A percentile compares a stretch with the other conserved stretches of the same genome.
These are phyloP conservation scores for Dendrothele bispora DNA, from an alignment of 768 basidiomycete species.

Conservation along the genomic window DNA sequence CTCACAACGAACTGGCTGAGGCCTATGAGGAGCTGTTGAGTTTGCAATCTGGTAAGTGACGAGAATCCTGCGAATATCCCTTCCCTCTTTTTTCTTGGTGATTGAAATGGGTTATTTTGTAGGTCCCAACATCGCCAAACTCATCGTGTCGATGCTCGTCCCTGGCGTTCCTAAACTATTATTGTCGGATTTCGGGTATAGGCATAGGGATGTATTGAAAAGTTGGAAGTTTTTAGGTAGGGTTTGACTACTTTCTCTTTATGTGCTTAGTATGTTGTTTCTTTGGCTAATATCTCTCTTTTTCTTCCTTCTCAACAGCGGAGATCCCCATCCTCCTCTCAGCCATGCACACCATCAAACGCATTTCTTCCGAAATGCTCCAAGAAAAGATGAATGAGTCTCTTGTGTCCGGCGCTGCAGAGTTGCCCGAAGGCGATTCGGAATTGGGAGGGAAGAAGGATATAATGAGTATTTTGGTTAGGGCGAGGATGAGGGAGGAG, in stretches of 20 bases:
- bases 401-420: slow-evolving; percentile 31
- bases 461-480: slow-evolving; percentile 53
- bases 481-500: slow-evolving; percentile 31
- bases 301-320: slow-evolving; percentile 11
- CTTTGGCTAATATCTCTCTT: neutral
- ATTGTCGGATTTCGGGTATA: slow-evolving; percentile 35
- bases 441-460: slow-evolving; percentile 36
- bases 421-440: slow-evolving; percentile 10
- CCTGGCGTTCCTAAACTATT: slow-evolving; percentile 35
- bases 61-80: neutral
- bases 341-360: slow-evolving; percentile 41
- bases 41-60: slow-evolving; percentile 34
- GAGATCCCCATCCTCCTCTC: slow-evolving; percentile 28
- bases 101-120: neutral
- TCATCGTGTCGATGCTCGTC: slow-evolving; percentile 33
- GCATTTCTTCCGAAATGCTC: slow-evolving; percentile 40
- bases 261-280: neutral
- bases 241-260: slow-evolving; percentile 19
- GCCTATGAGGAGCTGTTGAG: slow-evolving; percentile 44
- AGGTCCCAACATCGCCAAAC: slow-evolving; percentile 33
- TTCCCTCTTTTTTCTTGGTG: neutral
- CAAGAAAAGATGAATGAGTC: slow-evolving; percentile 39
- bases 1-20: slow-evolving; percentile 45
- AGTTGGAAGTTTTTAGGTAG: slow-evolving; percentile 17
- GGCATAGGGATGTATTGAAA: slow-evolving; percentile 24